Percentiles rank a stretch among this genome's conserved stretches.
These are phyloP conservation scores for Adansonia rubrostipa DNA, from an alignment of 441 rosid species.

Conservation along the genomic window DNA sequence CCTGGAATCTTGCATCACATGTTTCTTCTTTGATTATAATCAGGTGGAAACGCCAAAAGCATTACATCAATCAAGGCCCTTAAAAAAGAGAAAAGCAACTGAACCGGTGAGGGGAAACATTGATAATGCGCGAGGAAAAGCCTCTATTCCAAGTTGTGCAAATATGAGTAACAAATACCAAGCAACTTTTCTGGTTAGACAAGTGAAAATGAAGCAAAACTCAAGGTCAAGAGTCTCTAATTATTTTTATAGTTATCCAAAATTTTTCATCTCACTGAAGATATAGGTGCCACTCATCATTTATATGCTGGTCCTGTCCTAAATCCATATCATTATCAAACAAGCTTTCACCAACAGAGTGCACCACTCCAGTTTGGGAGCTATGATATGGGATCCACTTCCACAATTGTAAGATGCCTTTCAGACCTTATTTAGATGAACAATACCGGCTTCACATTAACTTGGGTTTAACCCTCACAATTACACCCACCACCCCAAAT, in stretches of 20 bases:
- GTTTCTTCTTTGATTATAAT: constrained; percentile 23
- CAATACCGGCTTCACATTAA: constrained; percentile 33
- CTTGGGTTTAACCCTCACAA: constrained; percentile 33
- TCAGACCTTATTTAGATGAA: constrained; percentile 23
- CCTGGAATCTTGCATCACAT: constrained; percentile 7
- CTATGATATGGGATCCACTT: constrained; percentile 37
- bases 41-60: constrained; percentile 34
- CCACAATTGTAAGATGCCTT: constrained; percentile 39
- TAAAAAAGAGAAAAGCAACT: constrained; percentile 33
- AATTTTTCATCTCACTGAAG: constrained; percentile 18
- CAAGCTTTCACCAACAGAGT: constrained; percentile 32
- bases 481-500: background rate
- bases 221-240: constrained; percentile 21
- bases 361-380: constrained; percentile 26
- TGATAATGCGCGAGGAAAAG: constrained; percentile 25
- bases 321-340: constrained; percentile 25
- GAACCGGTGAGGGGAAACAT: constrained; percentile 33
- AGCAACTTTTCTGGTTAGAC: background rate
- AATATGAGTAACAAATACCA: constrained; percentile 31
- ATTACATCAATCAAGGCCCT: constrained; percentile 36
- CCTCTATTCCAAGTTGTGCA: constrained; percentile 24
- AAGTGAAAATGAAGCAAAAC: constrained; percentile 34
- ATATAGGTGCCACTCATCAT: constrained; percentile 32
- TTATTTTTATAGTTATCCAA: constrained; percentile 23
- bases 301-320: constrained; percentile 33